Evolutionary conservation across 1,284 basidiomycete genomes (phyloP), one percentile per base, ranked within the genome.

Genomic region (Pholiota adiposa): DNA sequence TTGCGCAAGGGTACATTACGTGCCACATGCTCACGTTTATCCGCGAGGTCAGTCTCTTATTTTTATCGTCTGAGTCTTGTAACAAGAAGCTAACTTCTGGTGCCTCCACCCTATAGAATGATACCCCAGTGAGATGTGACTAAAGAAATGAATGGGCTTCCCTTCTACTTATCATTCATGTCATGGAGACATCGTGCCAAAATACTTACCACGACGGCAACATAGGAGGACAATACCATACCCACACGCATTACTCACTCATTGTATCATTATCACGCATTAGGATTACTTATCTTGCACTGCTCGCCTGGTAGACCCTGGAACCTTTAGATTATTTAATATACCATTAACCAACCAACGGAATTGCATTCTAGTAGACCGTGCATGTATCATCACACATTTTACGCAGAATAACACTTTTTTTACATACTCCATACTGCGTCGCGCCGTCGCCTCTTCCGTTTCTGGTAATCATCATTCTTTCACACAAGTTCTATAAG

Each of bases 21-120:
- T 90, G 88, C 65, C 89, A 91, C 65, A 89, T 91, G 88, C 78
- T 90, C 59, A 84, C 84, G 14, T 87, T 87, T 68, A 83, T 81
- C 65, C 81, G 85, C 53, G 77, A 80, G 61, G 84, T 86, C 40
- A 70, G 84, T 75, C 46, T 41, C 50, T 46, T 40, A 53, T 56
- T 57, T 53, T 58, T 25, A n/a, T 40, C 50, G 19, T 1, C 23
- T 18, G 53, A 52, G 54, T 59, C 4, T 11, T 46, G n/a, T 6
- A 21, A 27, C 27, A 7, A 21, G 16, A 40, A 41, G 16, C 21
- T 25, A 23, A 14, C 33, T 19, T 36, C 54, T 31, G 51, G 49
- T 27, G 16, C 21, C 8, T 50, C 41, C 54, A n/a, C n/a, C 41
- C 54, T 38, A 16, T 58, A 82, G 75, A 79, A 78, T 63, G 80